A percentile compares a stretch with the other conserved stretches of the same genome.
These are phyloP conservation scores for Ilyonectria destructans DNA, from an alignment of 2,329 filamentous ascomycete species.

Conservation along the genomic window DNA sequence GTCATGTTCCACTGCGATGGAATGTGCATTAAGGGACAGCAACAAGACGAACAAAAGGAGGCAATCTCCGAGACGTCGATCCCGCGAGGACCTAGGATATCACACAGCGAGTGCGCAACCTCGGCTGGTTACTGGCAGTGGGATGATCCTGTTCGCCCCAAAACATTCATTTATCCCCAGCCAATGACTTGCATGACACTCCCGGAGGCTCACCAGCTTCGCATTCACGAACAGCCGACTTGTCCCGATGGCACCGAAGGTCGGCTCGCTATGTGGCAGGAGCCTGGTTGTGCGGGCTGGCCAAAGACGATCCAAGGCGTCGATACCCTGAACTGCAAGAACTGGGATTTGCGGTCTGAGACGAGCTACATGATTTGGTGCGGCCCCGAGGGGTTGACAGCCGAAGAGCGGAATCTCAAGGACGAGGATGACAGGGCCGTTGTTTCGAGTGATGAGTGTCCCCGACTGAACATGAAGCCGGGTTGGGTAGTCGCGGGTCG, in stretches of 20 bases:
- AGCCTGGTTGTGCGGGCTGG: constrained; percentile 5
- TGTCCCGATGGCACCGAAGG: constrained; percentile 3
- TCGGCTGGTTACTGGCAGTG: constrained; percentile 11
- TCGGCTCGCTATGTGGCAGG: constrained; percentile 2
- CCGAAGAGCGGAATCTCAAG: neutral
- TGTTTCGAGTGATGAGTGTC: neutral
- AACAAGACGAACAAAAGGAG: neutral
- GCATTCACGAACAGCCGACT: constrained; percentile 1
- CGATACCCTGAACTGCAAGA: constrained; percentile 19
- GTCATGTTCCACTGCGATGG: constrained; percentile 23
- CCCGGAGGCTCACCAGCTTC: constrained; percentile 2
- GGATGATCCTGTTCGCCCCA: constrained; percentile 11
- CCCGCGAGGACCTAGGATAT: constrained; percentile 1
- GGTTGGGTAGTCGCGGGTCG: constrained; percentile 12
- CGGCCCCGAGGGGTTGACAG: neutral
- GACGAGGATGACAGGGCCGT: neutral
- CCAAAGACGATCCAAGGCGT: constrained; percentile 11
- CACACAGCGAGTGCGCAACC: constrained; percentile 21
- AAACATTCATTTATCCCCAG: constrained; percentile 20
- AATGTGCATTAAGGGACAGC: neutral
- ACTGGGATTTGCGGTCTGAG: neutral
- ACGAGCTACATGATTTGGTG: constrained; percentile 28
- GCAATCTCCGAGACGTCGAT: neutral
- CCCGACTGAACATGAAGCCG: constrained; percentile 5
- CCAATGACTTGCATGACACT: constrained; percentile 16